Base-by-base conservation (phyloP, 257 asterid genomes). In the Nicotiana tabacum region DNA sequence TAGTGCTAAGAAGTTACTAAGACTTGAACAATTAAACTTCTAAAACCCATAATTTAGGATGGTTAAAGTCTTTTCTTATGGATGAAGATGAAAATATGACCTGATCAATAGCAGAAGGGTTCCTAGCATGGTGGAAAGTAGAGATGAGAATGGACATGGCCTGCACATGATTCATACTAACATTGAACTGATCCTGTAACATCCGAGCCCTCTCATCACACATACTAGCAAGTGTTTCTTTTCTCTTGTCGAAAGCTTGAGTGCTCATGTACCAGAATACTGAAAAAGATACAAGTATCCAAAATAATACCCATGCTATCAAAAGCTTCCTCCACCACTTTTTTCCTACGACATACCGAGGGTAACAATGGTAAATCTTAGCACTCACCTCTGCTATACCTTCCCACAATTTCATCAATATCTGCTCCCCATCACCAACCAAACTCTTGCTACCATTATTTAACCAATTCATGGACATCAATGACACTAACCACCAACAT, bases 151-250 rank as follows among this genome's bases (percentile, higher is more conserved):
- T 93, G 55, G 99, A 96, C 97, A 96, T 93, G 32, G 99, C 98
- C 85, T 96, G 98, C 32, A 96, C 90, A 82, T 96, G 99, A 70
- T 95, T 95, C 96, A 94, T 92, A 82, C 98, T 92, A 78, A 95
- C 99, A 88, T 94, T 95, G 66, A 94, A 94, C 89, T 96, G 99
- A 91, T 96, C 99, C 81, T 94, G 99, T 83, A 96, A 82, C 98
- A 96, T 94, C 88, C 98, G 88, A 43, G 98, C 97, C 89, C 99
- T 90, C 89, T 94, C 99, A 77, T 96, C 99, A 62, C 98, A 94
- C 98, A 93, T 96, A 64, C 98, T 93, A 33, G 95, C 88, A 24
- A 96, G 94, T 4, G 95, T 91, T 69, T 93, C 98, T 81, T 93
- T 96, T 90, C 98, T 92, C 92, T 89, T 94, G 83, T 92, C 97